Conservation (phyloP, 148 eudicot genomes). For the Drosera capensis region DNA sequence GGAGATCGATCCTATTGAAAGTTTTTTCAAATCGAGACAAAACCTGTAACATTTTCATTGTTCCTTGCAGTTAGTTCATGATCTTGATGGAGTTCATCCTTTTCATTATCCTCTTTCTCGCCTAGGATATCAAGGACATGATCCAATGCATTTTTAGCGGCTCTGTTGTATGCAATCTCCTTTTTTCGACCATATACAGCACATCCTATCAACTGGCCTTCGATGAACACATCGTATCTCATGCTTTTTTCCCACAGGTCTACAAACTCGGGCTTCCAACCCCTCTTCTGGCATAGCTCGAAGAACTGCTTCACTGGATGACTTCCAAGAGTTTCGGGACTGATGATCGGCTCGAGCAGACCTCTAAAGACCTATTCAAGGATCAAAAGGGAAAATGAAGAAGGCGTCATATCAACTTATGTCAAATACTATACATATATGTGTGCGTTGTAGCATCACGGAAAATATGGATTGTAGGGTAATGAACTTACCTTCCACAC, state of each 20-base stretch:
- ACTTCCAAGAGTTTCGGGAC: constrained; percentile 26
- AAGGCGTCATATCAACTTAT: not conserved
- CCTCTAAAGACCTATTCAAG: constrained; percentile 24
- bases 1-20: too few species aligned
- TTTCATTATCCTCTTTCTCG: too few species aligned
- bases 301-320: constrained; percentile 32
- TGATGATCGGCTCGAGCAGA: constrained; percentile 33
- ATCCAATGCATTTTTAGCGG: constrained; percentile 29
- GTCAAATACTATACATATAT: too few species aligned
- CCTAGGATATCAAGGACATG: not conserved
- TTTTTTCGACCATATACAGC: constrained; percentile 26
- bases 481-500: constrained; percentile 31
- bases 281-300: constrained; percentile 39
- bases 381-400: not conserved
- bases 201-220: constrained; percentile 19
- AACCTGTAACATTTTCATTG: too few species aligned
- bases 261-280: constrained; percentile 15
- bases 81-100: too few species aligned
- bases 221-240: constrained; percentile 19
- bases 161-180: constrained; percentile 37
- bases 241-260: constrained; percentile 27
- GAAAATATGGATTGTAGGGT: not conserved
- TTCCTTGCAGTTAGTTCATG: too few species aligned
- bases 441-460: not conserved
- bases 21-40: too few species aligned